Evolutionary conservation across 2,329 filamentous ascomycete species (phyloP), one percentile per base, ranked within the genome.

Genomic region (Ophiognomonia clavigignenti-juglandacearum): DNA sequence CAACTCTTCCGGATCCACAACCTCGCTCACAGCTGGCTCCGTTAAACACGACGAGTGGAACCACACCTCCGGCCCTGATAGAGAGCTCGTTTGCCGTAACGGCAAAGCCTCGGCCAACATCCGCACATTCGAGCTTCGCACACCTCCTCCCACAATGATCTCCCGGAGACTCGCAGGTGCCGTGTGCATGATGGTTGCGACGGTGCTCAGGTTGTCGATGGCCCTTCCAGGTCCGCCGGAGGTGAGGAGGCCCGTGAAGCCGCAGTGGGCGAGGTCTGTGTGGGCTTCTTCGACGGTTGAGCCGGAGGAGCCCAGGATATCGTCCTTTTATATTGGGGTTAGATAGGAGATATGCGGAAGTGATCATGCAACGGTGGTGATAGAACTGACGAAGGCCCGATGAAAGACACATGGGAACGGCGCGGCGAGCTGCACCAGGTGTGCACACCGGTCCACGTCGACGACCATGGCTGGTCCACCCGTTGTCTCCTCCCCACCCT

Each of bases 111-210:
- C 50, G 4, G 59, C 56, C 8, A 72, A 44, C 3, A 48, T 43
- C 6, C 18, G 27, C 7, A 72, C 57, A 47, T 74, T 76, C n/a
- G 47, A 47, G 36, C 61, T 65, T 36, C 74, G 64, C 16, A 78
- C 64, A 1, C 77, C 76, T 1, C 77, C 77, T 0, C 76, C 76
- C 4, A 77, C 64, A 13, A 80, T 67, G 38, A 80, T 59, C 56
- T 80, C 69, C 22, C 24, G 9, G 2, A 78, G 55, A 16, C 54
- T 50, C 0, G 53, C 54, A 1, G 43, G 53, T 1, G 60, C n/a
- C n/a, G n/a, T n/a, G n/a, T n/a, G n/a, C n/a, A n/a, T n/a, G n/a
- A n/a, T n/a, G n/a, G n/a, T n/a, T n/a, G n/a, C n/a, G n/a, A n/a
- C n/a, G n/a, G n/a, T n/a, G n/a, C n/a, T n/a, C n/a, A n/a, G n/a